Base-by-base conservation (phyloP, 371 early-diverging fungal genomes). In the Dipsacomyces acuminosporus region DNA sequence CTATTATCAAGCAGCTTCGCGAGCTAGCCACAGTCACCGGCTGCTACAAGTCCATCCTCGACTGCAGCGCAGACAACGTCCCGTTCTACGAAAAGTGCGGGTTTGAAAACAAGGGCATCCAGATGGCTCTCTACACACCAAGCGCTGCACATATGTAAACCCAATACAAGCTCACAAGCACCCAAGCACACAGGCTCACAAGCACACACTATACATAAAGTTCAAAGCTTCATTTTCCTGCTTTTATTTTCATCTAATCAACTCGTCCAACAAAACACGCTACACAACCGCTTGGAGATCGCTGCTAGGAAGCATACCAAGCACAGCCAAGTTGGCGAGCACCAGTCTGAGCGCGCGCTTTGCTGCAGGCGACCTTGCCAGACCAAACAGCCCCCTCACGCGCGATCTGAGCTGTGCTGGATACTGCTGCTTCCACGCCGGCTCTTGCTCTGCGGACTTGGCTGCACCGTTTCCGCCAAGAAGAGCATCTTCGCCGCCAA, bases 61-160 rank as follows among this genome's bases (percentile, higher is more conserved):
- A 93, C 72, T 96, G 97, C 77, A 79, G 76, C 48, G 80, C 84
- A 41, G 77, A 86, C 26, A 97, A 96, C 71, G 80, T 90, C 20
- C 70, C 82, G 15, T 98, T 98, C 66, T 98, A 98, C 71, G 82
- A 85, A 57, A 97, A 96, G 74, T 94, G 96, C 63, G 91, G 90
- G 0, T 80, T 95, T 46, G 70, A 59, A n/a, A 77, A 83, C 46
- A 93, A 94, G 75, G 91, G 87, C 45, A 78, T 83, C 49, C 90
- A 94, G 71, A 91, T 91, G 91, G 83, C 84, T 1, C 67, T 75
- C 24, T 92, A 91, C 65, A 45, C 59, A 0, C 70, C 70, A 1
- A 54, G 25, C 23, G 48, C 55, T 11, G 40, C 52, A 2, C 49
- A 51, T 24, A 54, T 59, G 45, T n/a, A 43, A n/a, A 35, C 48